Evolutionary conservation across 176 grass and related monocot species (phyloP), one percentile per base, ranked within the genome.

Genomic region (Oropetium thomaeum): DNA sequence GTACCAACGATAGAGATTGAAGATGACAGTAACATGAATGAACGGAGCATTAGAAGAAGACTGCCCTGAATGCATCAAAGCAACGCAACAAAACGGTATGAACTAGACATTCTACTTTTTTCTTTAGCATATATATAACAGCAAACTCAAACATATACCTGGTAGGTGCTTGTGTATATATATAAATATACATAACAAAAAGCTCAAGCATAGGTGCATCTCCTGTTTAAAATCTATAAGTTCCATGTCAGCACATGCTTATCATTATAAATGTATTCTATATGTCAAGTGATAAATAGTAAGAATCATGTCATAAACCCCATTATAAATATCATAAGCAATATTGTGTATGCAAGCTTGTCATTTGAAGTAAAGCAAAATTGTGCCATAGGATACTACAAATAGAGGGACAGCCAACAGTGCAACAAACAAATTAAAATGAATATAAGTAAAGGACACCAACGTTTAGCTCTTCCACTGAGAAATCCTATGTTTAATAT

Each of bases 1-100:
- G 69, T 92, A 68, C 83, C 86, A 44, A 73, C 32, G 1, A 69
- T 92, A 34, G 51, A 80, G 38, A 81, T 81, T 25, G 54, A 43
- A 69, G 88, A 83, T 25, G 51, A 62, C 57, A 29, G 3, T 40
- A 62, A 3, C 45, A 55, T 70, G 22, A 1, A 35, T 32, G 12
- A 63, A 44, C 29, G 28, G 55, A 76, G 43, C 28, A 70, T 63
- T 76, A 51, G 45, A 55, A 81, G 71, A 81, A 70, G 44, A 70
- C 8, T 76, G 35, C 5, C 43, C 10, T 86, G 37, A 81, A 38
- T 15, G 34, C 43, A 27, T 70, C 29, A 76, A 61, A 12, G 5
- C 40, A 60, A 48, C 28, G 28, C 33, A 52, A 33, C 70, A 25
- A 6, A 69, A 53, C 20, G 71, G 84, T 86, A 70, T 3, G 43